Evolutionary conservation across 148 eudicot species (phyloP).

Genomic region (Spergularia bocconei): DNA sequence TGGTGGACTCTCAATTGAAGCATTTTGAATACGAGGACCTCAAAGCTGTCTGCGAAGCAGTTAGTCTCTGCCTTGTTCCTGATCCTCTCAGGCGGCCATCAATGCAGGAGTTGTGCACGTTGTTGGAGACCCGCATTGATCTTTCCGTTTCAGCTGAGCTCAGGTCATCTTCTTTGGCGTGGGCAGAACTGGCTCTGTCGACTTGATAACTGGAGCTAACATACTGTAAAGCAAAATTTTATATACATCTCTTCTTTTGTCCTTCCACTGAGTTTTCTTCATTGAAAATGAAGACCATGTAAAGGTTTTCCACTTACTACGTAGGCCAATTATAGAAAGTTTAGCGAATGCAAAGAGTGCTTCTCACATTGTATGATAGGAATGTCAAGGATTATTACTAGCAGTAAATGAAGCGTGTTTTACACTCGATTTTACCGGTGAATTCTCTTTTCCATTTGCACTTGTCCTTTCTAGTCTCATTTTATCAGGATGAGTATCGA

Average conservation of each 20-base stretch:
- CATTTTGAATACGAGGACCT: slow-evolving; percentile 70
- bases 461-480: too few relatives aligned
- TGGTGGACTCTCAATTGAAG: slow-evolving; percentile 80
- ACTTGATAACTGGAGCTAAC: slow-evolving; percentile 34
- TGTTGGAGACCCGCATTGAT: slow-evolving; percentile 65
- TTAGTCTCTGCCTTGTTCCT: slow-evolving; percentile 49
- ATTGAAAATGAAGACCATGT: slow-evolving; percentile 22
- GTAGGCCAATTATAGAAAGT: slow-evolving; percentile 26
- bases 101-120: slow-evolving; percentile 54
- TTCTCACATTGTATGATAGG: slow-evolving; percentile 28
- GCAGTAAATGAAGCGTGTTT: slow-evolving; percentile 7
- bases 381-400: slow-evolving; percentile 23
- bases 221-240: slow-evolving; percentile 31
- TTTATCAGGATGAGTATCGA: too few relatives aligned
- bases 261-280: slow-evolving; percentile 12
- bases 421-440: too few relatives aligned
- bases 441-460: too few relatives aligned
- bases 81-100: slow-evolving; percentile 42
- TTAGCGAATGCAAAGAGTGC: slow-evolving; percentile 17
- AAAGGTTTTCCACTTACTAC: slow-evolving; percentile 20
- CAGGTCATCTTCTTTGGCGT: slow-evolving; percentile 77
- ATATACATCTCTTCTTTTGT: not conserved
- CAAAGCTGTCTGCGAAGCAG: slow-evolving; percentile 60
- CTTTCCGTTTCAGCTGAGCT: slow-evolving; percentile 69
- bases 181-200: slow-evolving; percentile 91